phyloP scores from a whole-genome alignment of 805 yeast species.

The Metschnikowia reukaufii region DNA sequence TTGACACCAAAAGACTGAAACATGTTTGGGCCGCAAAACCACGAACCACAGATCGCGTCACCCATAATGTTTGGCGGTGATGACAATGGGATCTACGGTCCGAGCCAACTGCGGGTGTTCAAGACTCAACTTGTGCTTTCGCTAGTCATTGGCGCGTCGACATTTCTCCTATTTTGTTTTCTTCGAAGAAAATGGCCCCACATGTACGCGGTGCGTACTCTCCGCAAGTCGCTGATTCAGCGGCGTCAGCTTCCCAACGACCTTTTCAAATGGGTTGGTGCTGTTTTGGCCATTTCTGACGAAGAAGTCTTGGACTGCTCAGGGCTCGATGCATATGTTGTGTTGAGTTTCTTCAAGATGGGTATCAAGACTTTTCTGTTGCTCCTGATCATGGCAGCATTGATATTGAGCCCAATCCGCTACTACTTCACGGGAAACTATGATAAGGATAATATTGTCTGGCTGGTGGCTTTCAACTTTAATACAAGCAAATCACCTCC shows the following conservation, averaged over 20 bases:
- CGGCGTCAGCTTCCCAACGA: constrained; percentile 41
- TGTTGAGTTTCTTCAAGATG: constrained; percentile 39
- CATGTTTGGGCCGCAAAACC: constrained; percentile 1
- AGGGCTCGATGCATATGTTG: constrained; percentile 36
- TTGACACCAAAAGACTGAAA: not conserved
- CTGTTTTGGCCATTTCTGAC: constrained; percentile 26
- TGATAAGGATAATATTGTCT: constrained; percentile 38
- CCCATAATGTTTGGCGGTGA: constrained; percentile 11
- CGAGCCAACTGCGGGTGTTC: constrained; percentile 57
- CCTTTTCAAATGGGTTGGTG: constrained; percentile 28
- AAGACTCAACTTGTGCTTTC: constrained; percentile 54
- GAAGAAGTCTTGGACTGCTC: constrained; percentile 26
- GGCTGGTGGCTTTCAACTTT: constrained; percentile 13
- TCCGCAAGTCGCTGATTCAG: constrained; percentile 39
- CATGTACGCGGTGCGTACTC: constrained; percentile 55
- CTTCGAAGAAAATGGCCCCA: constrained; percentile 56
- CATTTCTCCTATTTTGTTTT: constrained; percentile 51
- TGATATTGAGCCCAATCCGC: constrained; percentile 39
- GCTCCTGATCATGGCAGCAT: constrained; percentile 26
- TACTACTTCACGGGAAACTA: constrained; percentile 43
- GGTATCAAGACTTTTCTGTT: constrained; percentile 25
- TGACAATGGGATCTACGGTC: constrained; percentile 34
- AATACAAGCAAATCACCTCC: constrained; percentile 22
- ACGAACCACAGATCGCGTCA: not conserved
- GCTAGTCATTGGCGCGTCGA: constrained; percentile 43